Evolutionary conservation across 768 basidiomycete species (phyloP).

Genomic region (Rhizopogon vesiculosus): DNA sequence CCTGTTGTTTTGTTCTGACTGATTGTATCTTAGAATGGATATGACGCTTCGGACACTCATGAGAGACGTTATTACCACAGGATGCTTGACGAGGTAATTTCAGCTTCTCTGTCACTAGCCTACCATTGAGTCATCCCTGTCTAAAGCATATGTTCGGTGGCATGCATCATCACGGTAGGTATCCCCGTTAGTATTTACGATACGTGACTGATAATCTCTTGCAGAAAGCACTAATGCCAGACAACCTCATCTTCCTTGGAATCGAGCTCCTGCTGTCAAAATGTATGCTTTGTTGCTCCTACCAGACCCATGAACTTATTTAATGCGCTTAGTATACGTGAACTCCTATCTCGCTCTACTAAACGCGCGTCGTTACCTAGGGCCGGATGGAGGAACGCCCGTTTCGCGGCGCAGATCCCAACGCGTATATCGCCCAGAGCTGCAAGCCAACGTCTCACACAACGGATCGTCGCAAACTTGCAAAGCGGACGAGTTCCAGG

Average conservation of each 20-base stretch:
- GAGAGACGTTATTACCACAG: not conserved
- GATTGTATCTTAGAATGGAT: not conserved
- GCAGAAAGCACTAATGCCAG: conserved; percentile 46
- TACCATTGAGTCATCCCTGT: not conserved
- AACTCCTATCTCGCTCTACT: conserved; percentile 50
- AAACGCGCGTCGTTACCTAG: not conserved
- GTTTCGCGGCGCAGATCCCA: not conserved
- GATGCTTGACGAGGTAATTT: not conserved
- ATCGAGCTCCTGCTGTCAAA: conserved; percentile 53
- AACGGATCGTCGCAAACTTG: not conserved
- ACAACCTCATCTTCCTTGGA: conserved; percentile 51
- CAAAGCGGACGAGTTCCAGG: not conserved
- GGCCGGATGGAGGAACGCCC: not conserved
- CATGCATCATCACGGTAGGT: not conserved
- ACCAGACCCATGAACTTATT: not conserved
- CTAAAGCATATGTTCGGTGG: not conserved
- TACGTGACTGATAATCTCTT: not conserved
- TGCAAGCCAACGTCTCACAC: conserved; percentile 5
- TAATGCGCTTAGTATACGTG: conserved; percentile 38
- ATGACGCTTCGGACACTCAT: not conserved
- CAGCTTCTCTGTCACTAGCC: not conserved
- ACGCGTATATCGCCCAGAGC: not conserved
- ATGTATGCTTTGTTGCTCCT: conserved; percentile 27
- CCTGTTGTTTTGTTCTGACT: not conserved
- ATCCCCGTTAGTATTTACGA: not conserved